Percentiles rank a stretch among this genome's conserved stretches.
These are phyloP conservation scores for Candida dubliniensis DNA, from an alignment of 1,139 yeast species.

Conservation along the genomic window DNA sequence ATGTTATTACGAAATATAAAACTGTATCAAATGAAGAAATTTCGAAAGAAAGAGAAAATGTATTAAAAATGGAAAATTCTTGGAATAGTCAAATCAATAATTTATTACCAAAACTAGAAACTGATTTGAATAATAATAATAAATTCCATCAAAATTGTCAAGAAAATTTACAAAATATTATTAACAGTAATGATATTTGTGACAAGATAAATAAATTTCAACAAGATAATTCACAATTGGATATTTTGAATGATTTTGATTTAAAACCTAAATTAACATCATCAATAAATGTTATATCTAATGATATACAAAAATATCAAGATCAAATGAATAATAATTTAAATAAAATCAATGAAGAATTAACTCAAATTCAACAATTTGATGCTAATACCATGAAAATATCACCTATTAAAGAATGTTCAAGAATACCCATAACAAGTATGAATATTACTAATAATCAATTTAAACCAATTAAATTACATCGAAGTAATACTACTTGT, in stretches of 20 bases:
- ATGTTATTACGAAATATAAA: constrained; percentile 8
- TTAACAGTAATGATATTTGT: constrained; percentile 1
- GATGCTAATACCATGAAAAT: constrained; percentile 14
- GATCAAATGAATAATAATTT: constrained; percentile 6
- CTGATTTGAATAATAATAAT: constrained; percentile 1
- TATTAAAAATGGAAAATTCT: constrained; percentile 5
- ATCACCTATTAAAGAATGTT: constrained; percentile 10
- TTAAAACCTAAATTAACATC: no score
- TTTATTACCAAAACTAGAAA: constrained; percentile 7
- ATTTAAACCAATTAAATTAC: background rate
- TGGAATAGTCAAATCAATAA: constrained; percentile 8
- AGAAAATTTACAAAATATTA: constrained; percentile 3
- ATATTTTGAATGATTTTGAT: background rate
- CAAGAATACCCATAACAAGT: background rate
- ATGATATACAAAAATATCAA: constrained; percentile 4
- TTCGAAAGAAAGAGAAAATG: constrained; percentile 6
- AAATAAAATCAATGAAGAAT: constrained; percentile 9
- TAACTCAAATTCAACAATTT: constrained; percentile 13
- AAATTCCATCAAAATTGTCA: constrained; percentile 8
- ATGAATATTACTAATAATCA: background rate
- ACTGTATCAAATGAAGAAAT: constrained; percentile 7
- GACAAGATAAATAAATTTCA: constrained; percentile 4
- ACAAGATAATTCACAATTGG: constrained; percentile 12
- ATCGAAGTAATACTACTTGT: background rate
- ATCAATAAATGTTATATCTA: background rate